A percentile compares a stretch with the other conserved stretches of the same genome.
Evolutionary conservation across 2,329 filamentous ascomycete species (phyloP).

Genomic region (Laburnicola sp.): DNA sequence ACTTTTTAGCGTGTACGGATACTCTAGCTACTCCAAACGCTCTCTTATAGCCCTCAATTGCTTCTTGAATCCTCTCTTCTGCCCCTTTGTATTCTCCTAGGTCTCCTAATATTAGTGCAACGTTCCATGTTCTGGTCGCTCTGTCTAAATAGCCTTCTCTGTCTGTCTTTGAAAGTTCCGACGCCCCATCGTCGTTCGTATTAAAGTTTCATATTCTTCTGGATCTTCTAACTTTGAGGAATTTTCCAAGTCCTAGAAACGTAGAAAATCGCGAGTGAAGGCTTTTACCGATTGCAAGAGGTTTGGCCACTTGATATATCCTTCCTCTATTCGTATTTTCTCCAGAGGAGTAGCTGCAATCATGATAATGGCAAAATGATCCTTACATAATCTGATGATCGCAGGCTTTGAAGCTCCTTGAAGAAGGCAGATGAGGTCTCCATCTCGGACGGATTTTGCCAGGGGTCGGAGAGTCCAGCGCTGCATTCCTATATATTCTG

Average conservation of each 20-base stretch:
- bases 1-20: constrained; percentile 6
- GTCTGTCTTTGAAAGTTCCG: background rate
- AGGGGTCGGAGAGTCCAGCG: constrained; percentile 11
- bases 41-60: background rate
- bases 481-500: background rate
- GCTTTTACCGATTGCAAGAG: background rate
- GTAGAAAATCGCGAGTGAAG: constrained; percentile 4
- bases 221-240: background rate
- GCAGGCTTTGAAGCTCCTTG: constrained; percentile 12
- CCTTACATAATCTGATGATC: constrained; percentile 14
- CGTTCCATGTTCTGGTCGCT: constrained; percentile 10
- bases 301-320: constrained; percentile 3
- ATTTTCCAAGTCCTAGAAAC: constrained; percentile 6
- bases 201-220: constrained; percentile 3
- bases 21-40: constrained; percentile 2
- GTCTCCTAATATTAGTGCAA: constrained; percentile 11
- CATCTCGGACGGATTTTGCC: constrained; percentile 10
- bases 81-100: background rate
- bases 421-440: constrained; percentile 11
- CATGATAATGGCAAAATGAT: constrained; percentile 8
- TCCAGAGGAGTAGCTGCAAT: constrained; percentile 3
- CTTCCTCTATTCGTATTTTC: background rate
- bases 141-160: constrained; percentile 1
- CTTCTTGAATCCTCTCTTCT: constrained; percentile 4
- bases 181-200: background rate